phyloP scores from a whole-genome alignment of 345 rosid species.

The Erucastrum elatum region DNA sequence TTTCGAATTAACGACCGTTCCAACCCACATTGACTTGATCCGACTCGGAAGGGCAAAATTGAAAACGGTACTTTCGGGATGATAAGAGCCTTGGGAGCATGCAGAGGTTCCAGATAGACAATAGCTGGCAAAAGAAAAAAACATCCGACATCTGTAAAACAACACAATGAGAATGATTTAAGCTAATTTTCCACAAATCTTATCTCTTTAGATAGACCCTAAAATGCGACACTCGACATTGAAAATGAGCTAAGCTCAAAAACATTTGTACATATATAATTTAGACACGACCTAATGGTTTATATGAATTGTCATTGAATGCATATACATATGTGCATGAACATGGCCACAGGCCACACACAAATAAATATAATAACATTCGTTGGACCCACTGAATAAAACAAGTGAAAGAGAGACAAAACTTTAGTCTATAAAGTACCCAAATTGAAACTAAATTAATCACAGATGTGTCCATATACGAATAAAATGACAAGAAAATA shows the following conservation, averaged over 20 bases:
- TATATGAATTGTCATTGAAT: neutral
- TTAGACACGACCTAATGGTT: neutral
- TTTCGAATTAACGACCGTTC: neutral
- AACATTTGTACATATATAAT: neutral
- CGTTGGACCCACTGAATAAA: conserved; percentile 35
- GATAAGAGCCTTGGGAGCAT: conserved; percentile 29
- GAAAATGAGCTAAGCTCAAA: neutral
- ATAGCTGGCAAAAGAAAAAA: conserved; percentile 27
- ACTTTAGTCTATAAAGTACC: conserved; percentile 19
- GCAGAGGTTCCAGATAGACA: conserved; percentile 10
- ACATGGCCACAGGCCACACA: conserved; percentile 30
- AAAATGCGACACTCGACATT: neutral
- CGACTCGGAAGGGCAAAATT: neutral
- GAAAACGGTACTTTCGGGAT: conserved; percentile 13
- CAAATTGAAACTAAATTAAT: conserved; percentile 3
- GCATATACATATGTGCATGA: conserved; percentile 22
- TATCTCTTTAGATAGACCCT: conserved; percentile 34
- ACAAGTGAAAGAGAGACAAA: conserved; percentile 37
- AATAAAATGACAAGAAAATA: neutral
- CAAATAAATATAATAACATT: conserved; percentile 16
- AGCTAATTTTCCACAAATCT: conserved; percentile 19
- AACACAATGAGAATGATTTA: conserved; percentile 10
- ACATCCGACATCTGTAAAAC: conserved; percentile 16
- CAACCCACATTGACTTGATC: neutral
- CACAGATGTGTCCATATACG: neutral